Conservation (phyloP, 345 rosid genomes). For the Eutrema japonicum region DNA sequence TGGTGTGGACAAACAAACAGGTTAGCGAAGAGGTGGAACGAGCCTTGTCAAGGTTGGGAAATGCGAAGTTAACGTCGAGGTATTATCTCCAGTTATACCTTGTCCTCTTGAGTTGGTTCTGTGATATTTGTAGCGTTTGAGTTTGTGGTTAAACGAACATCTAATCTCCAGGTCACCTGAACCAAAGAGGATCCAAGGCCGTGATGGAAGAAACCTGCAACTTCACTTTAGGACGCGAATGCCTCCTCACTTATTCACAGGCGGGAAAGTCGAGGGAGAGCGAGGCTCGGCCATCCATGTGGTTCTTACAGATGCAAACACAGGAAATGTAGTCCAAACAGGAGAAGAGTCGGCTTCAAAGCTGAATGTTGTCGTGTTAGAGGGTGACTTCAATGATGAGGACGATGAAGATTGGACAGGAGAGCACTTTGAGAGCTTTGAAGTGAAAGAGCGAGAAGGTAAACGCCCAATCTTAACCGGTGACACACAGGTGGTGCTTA, state of each 20-base stretch:
- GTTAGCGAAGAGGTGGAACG: constrained; percentile 97
- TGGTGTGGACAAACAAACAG: constrained; percentile 47
- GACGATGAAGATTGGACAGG: constrained; percentile 65
- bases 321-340: constrained; percentile 64
- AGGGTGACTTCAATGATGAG: constrained; percentile 85
- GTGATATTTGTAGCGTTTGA: constrained; percentile 2
- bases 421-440: constrained; percentile 74
- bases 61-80: constrained; percentile 61
- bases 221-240: constrained; percentile 82
- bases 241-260: constrained; percentile 95
- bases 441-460: constrained; percentile 88
- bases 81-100: constrained; percentile 31
- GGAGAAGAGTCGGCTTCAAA: constrained; percentile 74
- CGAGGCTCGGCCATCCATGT: constrained; percentile 84
- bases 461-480: constrained; percentile 88
- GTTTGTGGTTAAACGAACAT: neutral
- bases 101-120: neutral
- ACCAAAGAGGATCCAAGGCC: constrained; percentile 61
- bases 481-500: constrained; percentile 69
- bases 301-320: constrained; percentile 61
- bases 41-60: constrained; percentile 73
- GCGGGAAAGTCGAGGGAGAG: constrained; percentile 92
- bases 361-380: constrained; percentile 75
- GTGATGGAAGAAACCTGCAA: constrained; percentile 63
- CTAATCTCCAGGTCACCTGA: constrained; percentile 56